phyloP scores from a whole-genome alignment of 2,329 filamentous ascomycete species.

The Diaporthe sp. region DNA sequence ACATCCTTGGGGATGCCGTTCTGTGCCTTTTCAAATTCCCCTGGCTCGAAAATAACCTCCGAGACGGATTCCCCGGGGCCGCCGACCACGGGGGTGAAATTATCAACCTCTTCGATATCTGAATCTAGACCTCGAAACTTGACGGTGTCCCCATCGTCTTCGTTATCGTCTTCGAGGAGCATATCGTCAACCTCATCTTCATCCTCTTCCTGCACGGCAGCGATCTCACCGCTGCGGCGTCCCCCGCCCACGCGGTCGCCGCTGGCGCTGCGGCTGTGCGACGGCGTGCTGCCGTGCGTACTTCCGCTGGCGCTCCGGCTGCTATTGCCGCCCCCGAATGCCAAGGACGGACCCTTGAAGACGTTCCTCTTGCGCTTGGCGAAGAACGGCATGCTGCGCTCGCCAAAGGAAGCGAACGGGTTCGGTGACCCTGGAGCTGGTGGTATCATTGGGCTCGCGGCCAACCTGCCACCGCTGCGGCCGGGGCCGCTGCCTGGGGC shows the following conservation, averaged over 20 bases:
- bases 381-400: constrained; percentile 70
- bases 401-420: constrained; percentile 60
- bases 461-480: constrained; percentile 47
- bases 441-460: constrained; percentile 52
- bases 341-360: constrained; percentile 84
- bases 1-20: neutral
- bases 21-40: constrained; percentile 28
- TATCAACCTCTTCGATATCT: constrained; percentile 56
- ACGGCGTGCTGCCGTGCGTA: constrained; percentile 43
- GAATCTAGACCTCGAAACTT: constrained; percentile 64
- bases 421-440: constrained; percentile 64
- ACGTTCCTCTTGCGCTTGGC: constrained; percentile 85
- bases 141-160: constrained; percentile 60
- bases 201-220: constrained; percentile 74
- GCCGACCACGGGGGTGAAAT: constrained; percentile 40
- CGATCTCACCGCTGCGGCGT: constrained; percentile 79
- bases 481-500: constrained; percentile 55
- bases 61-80: constrained; percentile 41
- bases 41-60: constrained; percentile 41
- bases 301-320: constrained; percentile 53
- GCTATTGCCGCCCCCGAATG: constrained; percentile 58
- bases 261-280: constrained; percentile 70
- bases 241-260: constrained; percentile 68
- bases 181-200: constrained; percentile 57
- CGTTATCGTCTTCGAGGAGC: constrained; percentile 58